Evolutionary conservation across 169 alveolate genomes (phyloP).

Genomic region (Plasmodium falciparum): DNA sequence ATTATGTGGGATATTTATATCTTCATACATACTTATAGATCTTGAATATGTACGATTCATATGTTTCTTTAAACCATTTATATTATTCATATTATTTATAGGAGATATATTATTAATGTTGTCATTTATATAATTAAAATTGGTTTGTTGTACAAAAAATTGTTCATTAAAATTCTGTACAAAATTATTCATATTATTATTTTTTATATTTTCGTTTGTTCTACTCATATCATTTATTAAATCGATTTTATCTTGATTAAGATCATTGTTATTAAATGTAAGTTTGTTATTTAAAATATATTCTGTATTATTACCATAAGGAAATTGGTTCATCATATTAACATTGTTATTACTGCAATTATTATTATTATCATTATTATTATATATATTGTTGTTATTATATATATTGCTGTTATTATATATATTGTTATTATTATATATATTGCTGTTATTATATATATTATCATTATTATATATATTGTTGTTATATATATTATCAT

Average conservation of each 20-base stretch:
- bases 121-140: slow-evolving; percentile 33
- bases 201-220: no score
- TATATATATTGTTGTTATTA: neutral
- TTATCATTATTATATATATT: neutral
- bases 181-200: slow-evolving; percentile 46
- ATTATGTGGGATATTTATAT: slow-evolving; percentile 15
- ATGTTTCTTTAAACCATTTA: neutral
- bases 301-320: neutral
- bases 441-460: neutral
- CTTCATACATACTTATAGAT: slow-evolving; percentile 33
- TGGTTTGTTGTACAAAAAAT: slow-evolving; percentile 15
- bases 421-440: neutral
- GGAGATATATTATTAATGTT: neutral
- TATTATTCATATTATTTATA: slow-evolving; percentile 7
- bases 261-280: slow-evolving; percentile 6
- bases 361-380: neutral
- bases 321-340: neutral
- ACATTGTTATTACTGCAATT: neutral
- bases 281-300: slow-evolving; percentile 1
- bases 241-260: neutral
- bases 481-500: no score
- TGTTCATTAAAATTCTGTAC: slow-evolving; percentile 22
- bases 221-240: neutral
- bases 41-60: neutral
- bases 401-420: neutral